Evolutionary conservation across 208 protist species (phyloP).

Genomic region (Polymyxa betae): DNA sequence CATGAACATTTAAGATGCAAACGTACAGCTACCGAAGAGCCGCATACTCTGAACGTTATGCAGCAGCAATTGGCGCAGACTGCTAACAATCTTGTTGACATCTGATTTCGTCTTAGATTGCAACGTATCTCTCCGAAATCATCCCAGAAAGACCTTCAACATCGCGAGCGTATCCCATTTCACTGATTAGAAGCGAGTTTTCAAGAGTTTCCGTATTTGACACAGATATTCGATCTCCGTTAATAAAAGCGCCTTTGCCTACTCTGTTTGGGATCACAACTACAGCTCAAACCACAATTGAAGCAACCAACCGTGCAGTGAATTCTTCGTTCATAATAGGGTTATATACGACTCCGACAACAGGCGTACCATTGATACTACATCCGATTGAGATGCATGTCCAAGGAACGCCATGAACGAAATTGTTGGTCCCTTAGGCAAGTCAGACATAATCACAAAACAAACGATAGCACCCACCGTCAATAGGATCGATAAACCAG

Average conservation of each 20-base stretch:
- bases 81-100: background rate
- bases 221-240: background rate
- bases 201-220: background rate
- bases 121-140: background rate
- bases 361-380: background rate
- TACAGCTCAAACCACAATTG: background rate
- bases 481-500: slow-evolving; percentile 3
- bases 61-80: background rate
- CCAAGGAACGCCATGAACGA: background rate
- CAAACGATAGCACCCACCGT: background rate
- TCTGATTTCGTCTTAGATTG: background rate
- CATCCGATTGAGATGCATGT: background rate
- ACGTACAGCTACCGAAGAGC: background rate
- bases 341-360: background rate
- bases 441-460: background rate
- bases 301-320: background rate
- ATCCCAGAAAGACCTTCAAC: background rate
- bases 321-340: background rate
- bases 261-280: background rate
- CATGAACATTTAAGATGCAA: background rate
- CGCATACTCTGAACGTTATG: background rate
- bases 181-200: background rate
- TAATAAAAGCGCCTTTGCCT: background rate
- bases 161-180: background rate
- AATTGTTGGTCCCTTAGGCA: background rate